phyloP scores from a whole-genome alignment of 2,329 filamentous ascomycete species.

The Diplodia seriata region DNA sequence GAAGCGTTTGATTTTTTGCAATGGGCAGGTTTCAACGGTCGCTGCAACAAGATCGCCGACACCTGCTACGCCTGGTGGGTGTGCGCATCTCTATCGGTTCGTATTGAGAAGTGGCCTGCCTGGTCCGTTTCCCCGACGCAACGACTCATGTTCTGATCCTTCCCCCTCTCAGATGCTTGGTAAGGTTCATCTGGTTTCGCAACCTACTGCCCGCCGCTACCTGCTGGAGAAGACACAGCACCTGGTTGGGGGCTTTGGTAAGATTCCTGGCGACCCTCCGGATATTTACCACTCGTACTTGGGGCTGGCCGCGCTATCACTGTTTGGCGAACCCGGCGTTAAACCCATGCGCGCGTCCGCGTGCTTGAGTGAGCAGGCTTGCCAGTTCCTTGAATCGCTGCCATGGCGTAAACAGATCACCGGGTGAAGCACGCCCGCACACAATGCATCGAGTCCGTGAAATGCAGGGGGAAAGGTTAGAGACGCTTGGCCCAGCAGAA shows the following conservation, averaged over 20 bases:
- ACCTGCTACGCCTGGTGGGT: conserved; percentile 98
- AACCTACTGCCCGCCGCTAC: conserved; percentile 71
- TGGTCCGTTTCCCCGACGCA: neutral
- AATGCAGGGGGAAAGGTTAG: neutral
- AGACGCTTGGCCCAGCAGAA: conserved; percentile 6
- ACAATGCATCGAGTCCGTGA: conserved; percentile 7
- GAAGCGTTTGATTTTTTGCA: conserved; percentile 44
- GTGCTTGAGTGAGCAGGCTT: conserved; percentile 71
- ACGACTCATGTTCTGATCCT: conserved; percentile 53
- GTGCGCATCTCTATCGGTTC: conserved; percentile 63
- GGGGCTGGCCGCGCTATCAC: conserved; percentile 78
- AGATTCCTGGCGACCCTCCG: conserved; percentile 55
- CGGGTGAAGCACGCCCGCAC: conserved; percentile 7
- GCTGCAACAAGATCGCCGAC: conserved; percentile 88
- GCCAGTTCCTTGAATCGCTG: conserved; percentile 46
- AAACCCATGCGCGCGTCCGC: conserved; percentile 76
- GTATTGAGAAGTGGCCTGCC: conserved; percentile 40
- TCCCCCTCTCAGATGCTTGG: conserved; percentile 35
- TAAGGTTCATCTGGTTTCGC: conserved; percentile 47
- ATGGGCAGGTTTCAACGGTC: conserved; percentile 83
- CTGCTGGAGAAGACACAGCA: conserved; percentile 88
- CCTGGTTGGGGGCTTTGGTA: conserved; percentile 64
- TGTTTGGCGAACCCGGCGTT: conserved; percentile 73
- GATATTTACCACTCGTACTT: conserved; percentile 90
- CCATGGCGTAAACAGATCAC: conserved; percentile 46